Base-by-base conservation (phyloP, 257 asterid species). In the Gentiana dahurica region DNA sequence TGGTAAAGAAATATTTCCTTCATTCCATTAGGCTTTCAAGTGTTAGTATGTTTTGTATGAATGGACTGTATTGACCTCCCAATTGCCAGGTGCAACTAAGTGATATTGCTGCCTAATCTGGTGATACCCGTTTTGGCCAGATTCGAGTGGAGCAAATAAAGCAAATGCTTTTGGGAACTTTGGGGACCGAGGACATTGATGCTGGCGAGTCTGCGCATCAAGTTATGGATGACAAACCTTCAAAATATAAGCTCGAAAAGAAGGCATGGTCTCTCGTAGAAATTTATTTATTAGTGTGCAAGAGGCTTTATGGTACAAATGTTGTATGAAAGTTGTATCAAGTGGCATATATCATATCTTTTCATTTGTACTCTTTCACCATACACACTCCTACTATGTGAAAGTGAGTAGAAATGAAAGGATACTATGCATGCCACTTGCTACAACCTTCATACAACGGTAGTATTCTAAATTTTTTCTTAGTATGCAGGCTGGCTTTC, bases 101-200 rank as follows among this genome's bases (percentile, higher is more conserved):
- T 86, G 92, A 76, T 80, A 83, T 81, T 74, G 71, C 80, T 73
- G 69, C 81, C 69, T 78, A 71, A 24, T 85, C 61, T 81, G 86
- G 75, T 71, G 85, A 73, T 70, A 79, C 74, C 49, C 73, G 77
- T 79, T 82, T 90, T 90, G 87, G 79, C 75, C 96, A 91, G 98
- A 74, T 86, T 69, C 89, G 96, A 65, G 78, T 82, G 53, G 79
- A 75, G 65, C 98, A 91, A 83, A 87, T 91, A 64, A 76, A 87
- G 5, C 81, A 87, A 63, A 84, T 74, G 71, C 81, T 87, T 59
- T 62, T 68, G 50, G 86, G 88, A 63, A 50, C 73, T 12, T 65
- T 75, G 80, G 89, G 72, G 63, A 73, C 69, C 47, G 75, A 64
- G 63, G 82, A 63, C 39, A 61, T 53, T 59, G 73, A 80, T 65